phyloP scores from a whole-genome alignment of 371 early-diverging fungal genomes.

The Basidiobolus meristosporus region DNA sequence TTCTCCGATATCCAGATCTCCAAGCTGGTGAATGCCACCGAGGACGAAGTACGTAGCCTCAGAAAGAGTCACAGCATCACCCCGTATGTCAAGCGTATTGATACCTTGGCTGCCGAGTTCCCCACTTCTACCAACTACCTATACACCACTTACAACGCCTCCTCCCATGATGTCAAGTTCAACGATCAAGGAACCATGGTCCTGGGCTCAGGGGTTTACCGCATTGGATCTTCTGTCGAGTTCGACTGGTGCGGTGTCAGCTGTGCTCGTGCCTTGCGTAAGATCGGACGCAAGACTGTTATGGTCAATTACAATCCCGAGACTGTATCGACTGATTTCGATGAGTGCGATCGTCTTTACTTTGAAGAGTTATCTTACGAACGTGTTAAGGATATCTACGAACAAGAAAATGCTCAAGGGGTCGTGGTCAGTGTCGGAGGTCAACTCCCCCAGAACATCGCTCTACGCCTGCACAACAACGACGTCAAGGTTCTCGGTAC shows the following conservation, averaged over 20 bases:
- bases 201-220: constrained; percentile 88
- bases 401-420: constrained; percentile 58
- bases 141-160: constrained; percentile 83
- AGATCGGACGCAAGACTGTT: constrained; percentile 60
- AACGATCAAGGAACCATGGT: constrained; percentile 80
- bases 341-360: constrained; percentile 87
- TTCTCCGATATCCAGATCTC: constrained; percentile 82
- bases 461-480: constrained; percentile 45
- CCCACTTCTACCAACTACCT: constrained; percentile 84
- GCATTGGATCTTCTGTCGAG: constrained; percentile 86
- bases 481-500: constrained; percentile 73
- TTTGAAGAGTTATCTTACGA: constrained; percentile 82
- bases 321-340: constrained; percentile 89
- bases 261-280: constrained; percentile 59
- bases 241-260: constrained; percentile 89
- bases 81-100: constrained; percentile 81
- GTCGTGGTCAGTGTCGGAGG: constrained; percentile 80
- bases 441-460: constrained; percentile 88
- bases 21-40: constrained; percentile 23
- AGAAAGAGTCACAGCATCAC: constrained; percentile 47
- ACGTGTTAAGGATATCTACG: constrained; percentile 85
- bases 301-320: constrained; percentile 97
- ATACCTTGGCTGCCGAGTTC: constrained; percentile 86
- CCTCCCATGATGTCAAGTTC: constrained; percentile 62
- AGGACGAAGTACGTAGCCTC: constrained; percentile 36